These are phyloP conservation scores for Candida ascalaphidarum DNA, from an alignment of 805 yeast species.

Conservation along the genomic window DNA sequence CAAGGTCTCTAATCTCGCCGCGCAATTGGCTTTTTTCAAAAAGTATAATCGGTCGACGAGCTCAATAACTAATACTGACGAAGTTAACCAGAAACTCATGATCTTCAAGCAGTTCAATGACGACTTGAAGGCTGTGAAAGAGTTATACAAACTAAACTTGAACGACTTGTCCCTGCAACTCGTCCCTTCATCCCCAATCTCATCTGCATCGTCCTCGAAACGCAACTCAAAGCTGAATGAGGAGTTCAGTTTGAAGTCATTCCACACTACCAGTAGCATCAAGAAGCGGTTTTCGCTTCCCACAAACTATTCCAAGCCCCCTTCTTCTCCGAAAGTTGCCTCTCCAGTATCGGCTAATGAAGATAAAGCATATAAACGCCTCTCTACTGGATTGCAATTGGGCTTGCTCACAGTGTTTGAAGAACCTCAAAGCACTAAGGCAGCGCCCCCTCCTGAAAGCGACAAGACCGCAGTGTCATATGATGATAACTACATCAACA, in stretches of 20 bases:
- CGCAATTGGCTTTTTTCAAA: constrained; percentile 27
- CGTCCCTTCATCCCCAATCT: constrained; percentile 1
- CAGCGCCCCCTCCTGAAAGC: too few relatives aligned
- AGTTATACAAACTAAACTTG: constrained; percentile 20
- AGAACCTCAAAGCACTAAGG: constrained; percentile 11
- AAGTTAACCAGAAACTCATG: constrained; percentile 25
- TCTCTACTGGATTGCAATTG: constrained; percentile 28
- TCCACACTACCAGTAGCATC: constrained; percentile 20
- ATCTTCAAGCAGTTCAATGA: constrained; percentile 27
- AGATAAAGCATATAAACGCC: constrained; percentile 19
- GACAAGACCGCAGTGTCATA: constrained; percentile 3
- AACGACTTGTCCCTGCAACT: constrained; percentile 12
- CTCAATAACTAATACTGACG: constrained; percentile 16
- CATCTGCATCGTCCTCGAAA: constrained; percentile 11
- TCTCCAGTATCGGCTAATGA: constrained; percentile 1
- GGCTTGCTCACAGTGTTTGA: constrained; percentile 32
- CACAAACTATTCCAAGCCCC: neutral
- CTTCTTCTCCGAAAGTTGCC: too few relatives aligned
- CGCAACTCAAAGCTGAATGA: constrained; percentile 7
- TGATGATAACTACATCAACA: constrained; percentile 20
- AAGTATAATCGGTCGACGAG: constrained; percentile 27
- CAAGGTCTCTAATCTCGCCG: constrained; percentile 21
- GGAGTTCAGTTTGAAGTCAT: constrained; percentile 19
- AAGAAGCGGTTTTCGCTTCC: constrained; percentile 16
- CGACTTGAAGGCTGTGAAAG: constrained; percentile 19